These are phyloP conservation scores for Patellaria atrata DNA, from an alignment of 495 filamentous ascomycete genomes.

Conservation along the genomic window DNA sequence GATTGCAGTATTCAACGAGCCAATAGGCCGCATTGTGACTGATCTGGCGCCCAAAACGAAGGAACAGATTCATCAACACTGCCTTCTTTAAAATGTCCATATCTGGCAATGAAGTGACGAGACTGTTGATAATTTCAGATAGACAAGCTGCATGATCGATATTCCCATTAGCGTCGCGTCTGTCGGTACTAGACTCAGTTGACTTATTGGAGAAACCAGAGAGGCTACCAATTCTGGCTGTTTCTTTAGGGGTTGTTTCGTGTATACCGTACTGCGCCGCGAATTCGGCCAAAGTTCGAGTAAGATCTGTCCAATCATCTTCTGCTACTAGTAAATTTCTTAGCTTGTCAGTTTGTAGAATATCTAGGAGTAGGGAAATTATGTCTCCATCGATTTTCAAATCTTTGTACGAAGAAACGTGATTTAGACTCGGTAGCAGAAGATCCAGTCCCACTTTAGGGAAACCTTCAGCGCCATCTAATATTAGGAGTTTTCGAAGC, in stretches of 20 bases:
- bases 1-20: slow-evolving; percentile 43
- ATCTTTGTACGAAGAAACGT: slow-evolving; percentile 6
- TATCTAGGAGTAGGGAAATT: slow-evolving; percentile 7
- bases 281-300: slow-evolving; percentile 12
- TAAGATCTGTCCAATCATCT: slow-evolving; percentile 18
- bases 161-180: no score
- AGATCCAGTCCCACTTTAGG: slow-evolving; percentile 17
- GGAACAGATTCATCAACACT: slow-evolving; percentile 55
- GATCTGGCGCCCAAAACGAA: slow-evolving; percentile 40
- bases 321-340: slow-evolving; percentile 12
- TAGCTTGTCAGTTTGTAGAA: slow-evolving; percentile 11
- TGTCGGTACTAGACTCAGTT: no score
- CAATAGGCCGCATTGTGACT: slow-evolving; percentile 43
- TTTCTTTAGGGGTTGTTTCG: not conserved
- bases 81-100: slow-evolving; percentile 39
- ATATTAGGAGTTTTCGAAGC: slow-evolving; percentile 16
- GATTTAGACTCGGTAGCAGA: slow-evolving; percentile 13
- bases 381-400: slow-evolving; percentile 10
- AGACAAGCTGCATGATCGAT: no score
- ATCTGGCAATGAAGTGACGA: slow-evolving; percentile 20
- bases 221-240: not conserved
- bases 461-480: slow-evolving; percentile 11
- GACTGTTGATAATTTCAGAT: slow-evolving; percentile 5
- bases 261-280: slow-evolving; percentile 5
- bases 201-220: no score